Evolutionary conservation across 2,329 filamentous ascomycete species (phyloP).

Genomic region (Nothophaeocryptopus gaeumannii): DNA sequence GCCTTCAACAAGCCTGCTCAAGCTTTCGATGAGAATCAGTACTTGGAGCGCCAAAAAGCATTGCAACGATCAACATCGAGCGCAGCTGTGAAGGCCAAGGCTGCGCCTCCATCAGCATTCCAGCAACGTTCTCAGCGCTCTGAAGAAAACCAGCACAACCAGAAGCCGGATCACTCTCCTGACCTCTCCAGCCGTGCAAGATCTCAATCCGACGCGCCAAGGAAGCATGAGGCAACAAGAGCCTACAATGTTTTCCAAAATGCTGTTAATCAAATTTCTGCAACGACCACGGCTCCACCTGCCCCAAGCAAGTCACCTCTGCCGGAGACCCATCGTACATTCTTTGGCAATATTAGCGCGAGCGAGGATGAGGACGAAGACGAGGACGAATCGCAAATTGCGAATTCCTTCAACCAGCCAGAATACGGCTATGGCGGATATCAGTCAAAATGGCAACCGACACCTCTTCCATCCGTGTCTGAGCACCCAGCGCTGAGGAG

Average conservation of each 20-base stretch:
- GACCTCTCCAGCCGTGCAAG: conserved; percentile 27
- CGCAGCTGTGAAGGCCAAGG: conserved; percentile 19
- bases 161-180: conserved; percentile 19
- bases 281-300: conserved; percentile 15
- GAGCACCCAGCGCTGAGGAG: conserved; percentile 36
- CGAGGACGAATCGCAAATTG: conserved; percentile 23
- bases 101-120: conserved; percentile 16
- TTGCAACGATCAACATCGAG: conserved; percentile 59
- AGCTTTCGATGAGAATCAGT: conserved; percentile 81
- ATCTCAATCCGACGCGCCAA: conserved; percentile 31
- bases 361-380: conserved; percentile 42
- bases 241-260: conserved; percentile 48
- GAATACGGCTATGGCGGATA: conserved; percentile 28
- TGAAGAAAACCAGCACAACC: conserved; percentile 24
- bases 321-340: conserved; percentile 37
- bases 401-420: conserved; percentile 19
- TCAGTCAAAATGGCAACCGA: conserved; percentile 32
- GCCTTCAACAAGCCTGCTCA: conserved; percentile 70
- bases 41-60: conserved; percentile 75
- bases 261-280: conserved; percentile 42
- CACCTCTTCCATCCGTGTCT: conserved; percentile 33
- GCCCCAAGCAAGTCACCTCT: conserved; percentile 17
- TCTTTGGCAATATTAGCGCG: conserved; percentile 39
- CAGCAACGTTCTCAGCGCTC: conserved; percentile 26
- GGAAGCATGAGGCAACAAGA: conserved; percentile 30